Percentiles rank a stretch among this genome's conserved stretches.
phyloP scores from a whole-genome alignment of 352 stramenopile genomes.

The Globisporangium lucens region DNA sequence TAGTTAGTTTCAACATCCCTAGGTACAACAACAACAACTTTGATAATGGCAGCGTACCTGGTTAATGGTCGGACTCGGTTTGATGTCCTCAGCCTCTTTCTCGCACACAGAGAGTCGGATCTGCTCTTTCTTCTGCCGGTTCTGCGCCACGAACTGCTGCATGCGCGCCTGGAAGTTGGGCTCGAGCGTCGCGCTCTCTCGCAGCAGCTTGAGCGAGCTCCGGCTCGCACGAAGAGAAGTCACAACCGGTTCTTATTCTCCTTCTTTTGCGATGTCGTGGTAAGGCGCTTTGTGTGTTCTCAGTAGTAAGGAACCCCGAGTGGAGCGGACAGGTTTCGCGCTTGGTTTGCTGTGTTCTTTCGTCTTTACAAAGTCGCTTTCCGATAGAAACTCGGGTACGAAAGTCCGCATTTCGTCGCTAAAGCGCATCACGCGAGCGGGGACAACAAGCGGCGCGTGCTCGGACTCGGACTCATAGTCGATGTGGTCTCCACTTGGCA shows the following conservation, averaged over 20 bases:
- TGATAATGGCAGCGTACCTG: constrained; percentile 23
- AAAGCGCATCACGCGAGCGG: constrained; percentile 16
- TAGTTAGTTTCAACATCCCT: not conserved
- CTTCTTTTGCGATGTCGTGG: not conserved
- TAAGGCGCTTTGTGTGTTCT: not conserved
- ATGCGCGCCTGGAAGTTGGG: constrained; percentile 63
- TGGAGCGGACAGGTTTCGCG: not conserved
- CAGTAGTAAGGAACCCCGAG: not conserved
- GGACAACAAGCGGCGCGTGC: not conserved
- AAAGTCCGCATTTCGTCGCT: constrained; percentile 20
- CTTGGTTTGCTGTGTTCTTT: not conserved
- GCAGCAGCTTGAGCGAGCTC: constrained; percentile 38
- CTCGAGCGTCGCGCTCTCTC: constrained; percentile 47
- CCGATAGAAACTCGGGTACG: constrained; percentile 1
- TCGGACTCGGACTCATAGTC: not conserved
- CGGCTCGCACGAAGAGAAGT: constrained; percentile 17
- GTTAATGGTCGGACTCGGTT: constrained; percentile 51
- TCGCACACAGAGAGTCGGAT: constrained; percentile 38
- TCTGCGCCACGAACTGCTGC: constrained; percentile 39
- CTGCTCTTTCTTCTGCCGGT: constrained; percentile 41
- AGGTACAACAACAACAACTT: not conserved
- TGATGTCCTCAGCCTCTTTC: constrained; percentile 25
- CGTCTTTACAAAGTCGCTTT: not conserved
- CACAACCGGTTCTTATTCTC: not conserved
- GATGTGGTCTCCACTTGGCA: not conserved